Base-by-base conservation (phyloP, 768 basidiomycete genomes). In the Candolleomyces eurysporus region DNA sequence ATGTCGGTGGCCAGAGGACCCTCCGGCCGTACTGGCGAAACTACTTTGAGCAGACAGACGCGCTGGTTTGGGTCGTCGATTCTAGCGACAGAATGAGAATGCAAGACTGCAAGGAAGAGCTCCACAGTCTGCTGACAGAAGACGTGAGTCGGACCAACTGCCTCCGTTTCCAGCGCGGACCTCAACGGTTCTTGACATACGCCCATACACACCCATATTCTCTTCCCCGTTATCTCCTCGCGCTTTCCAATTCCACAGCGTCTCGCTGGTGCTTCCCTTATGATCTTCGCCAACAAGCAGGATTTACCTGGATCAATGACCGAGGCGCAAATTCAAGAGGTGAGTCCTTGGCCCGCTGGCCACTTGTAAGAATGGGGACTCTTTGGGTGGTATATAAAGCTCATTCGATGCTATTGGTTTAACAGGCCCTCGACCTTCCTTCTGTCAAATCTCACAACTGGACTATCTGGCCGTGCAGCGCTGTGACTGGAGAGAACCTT, bases 31-130 rank as follows among this genome's bases (percentile, higher is more conserved):
- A 98, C 73, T 99, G 97, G 97, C 81, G 94, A 26, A 99, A 98
- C 74, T 98, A 98, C 76, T 98, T 98, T 67, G 97, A 99, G 75
- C 93, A 95, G 75, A 98, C 97, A 10, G 97, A 98, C 75, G 96
- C 92, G 7, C 81, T 99, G 48, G 94, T 98, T 39, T 99, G 97
- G 97, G 96, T 99, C 17, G 96, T 99, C 46, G 97, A 99, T 78
- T 96, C 95, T 0, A 85, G 90, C 42, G 96, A 98, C 76, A 84
- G 91, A 46, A 81, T 94, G 78, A 84, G 97, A 63, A 92, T 97
- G 84, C 75, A 79, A 53, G 96, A 98, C 72, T 98, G 96, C 76
- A 90, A 83, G 69, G 79, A 86, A 53, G 97, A 99, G 75, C 81
- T 98, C 21, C 88, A 90, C 66, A 88, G 82, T 67, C 82, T 99